Base-by-base conservation (phyloP, 345 rosid genomes). In the Nephelium lappaceum region DNA sequence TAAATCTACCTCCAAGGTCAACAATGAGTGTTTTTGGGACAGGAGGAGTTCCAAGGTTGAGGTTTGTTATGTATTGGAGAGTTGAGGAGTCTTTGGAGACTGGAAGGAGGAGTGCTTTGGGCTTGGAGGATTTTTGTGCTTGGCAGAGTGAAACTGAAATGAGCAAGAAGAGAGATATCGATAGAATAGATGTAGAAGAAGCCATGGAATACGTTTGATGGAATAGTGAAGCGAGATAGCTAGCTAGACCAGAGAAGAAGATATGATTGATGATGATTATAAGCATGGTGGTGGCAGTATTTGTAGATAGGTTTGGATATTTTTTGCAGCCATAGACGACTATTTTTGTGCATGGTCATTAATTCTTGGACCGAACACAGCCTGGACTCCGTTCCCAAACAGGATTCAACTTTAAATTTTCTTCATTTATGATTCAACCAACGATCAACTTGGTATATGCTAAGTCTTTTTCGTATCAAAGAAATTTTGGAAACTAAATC, bases 21-120 rank as follows among this genome's bases (percentile, higher is more conserved):
- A 64, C 39, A 15, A 64, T 31, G 41, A 64, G 68, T 12, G 15
- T 64, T 25, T 24, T 11, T 31, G 38, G 68, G 7, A 64, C 68
- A 0, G 19, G 9, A 64, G 67, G 68, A 5, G 68, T 64, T 27
- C 68, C 41, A 2, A 24, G 1, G 5, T 64, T 27, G 41, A 64
- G 38, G 16, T 4, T 36, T 6, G 41, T 64, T 64, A 16, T 27
- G 41, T 27, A 64, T 64, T 64, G 68, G 41, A 64, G 41, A 64
- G 68, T 64, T 24, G 68, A 25, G 3, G 41, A 41, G 41, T 12
- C 68, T 14, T 64, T 64, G 0, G 41, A 64, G 18, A 64, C 41
- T 27, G 68, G 68, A 64, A 64, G 68, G 38, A 64, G 9, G 36
- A 64, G 19, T 11, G 41, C 68, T 64, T 64, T 63, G 12, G 67